Percentiles rank a stretch among this genome's conserved stretches.
These are phyloP conservation scores for Penicillium decumbens DNA, from an alignment of 2,329 filamentous ascomycete species.

Conservation along the genomic window DNA sequence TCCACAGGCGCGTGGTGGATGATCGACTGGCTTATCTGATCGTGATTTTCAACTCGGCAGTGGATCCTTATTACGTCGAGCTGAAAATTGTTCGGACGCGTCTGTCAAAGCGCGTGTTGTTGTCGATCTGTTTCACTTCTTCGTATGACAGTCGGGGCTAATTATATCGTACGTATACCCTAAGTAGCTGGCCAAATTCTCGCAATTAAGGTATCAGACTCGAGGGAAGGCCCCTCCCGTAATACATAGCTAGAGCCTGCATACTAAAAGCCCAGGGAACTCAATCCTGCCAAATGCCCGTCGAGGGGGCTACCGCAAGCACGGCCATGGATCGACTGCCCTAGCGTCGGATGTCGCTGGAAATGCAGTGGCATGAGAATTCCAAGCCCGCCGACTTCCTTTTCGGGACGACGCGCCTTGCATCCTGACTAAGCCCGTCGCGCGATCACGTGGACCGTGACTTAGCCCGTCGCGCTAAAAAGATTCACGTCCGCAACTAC, in stretches of 20 bases:
- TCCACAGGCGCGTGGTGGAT: conserved; percentile 9
- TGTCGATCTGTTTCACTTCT: conserved; percentile 1
- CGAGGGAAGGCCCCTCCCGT: not conserved
- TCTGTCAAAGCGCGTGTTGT: conserved; percentile 7
- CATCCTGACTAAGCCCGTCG: conserved; percentile 19
- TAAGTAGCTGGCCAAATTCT: not conserved
- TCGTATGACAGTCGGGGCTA: not conserved
- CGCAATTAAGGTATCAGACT: not conserved
- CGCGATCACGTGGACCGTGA: conserved; percentile 40
- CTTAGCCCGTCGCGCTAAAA: conserved; percentile 38
- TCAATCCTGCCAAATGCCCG: not conserved
- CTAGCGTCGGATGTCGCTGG: conserved; percentile 24
- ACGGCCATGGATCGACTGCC: conserved; percentile 20
- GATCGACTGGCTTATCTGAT: conserved; percentile 19
- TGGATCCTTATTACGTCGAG: conserved; percentile 9
- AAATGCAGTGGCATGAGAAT: conserved; percentile 23
- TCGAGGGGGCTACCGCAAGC: conserved; percentile 17
- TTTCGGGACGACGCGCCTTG: conserved; percentile 16
- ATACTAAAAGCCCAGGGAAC: not conserved
- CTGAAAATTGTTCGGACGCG: conserved; percentile 3
- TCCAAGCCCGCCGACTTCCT: conserved; percentile 9
- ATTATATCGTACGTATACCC: not conserved
- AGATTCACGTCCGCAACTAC: conserved; percentile 30
- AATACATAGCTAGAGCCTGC: not conserved
- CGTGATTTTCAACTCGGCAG: conserved; percentile 12